Evolutionary conservation across 768 basidiomycete species (phyloP), one percentile per base, ranked within the genome.

Genomic region (Mycena rebaudengoi): DNA sequence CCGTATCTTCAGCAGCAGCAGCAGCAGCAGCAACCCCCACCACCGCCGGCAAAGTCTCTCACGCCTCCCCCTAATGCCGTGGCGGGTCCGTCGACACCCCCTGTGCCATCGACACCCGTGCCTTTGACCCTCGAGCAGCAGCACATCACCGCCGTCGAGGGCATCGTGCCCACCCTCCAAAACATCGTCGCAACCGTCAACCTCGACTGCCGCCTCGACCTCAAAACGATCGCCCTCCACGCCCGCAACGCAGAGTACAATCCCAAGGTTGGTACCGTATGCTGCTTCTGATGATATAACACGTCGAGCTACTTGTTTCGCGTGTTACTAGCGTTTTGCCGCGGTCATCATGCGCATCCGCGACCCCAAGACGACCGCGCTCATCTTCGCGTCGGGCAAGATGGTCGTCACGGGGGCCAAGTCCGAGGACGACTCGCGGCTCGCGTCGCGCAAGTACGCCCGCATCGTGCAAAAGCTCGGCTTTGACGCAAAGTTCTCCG

Each of bases 321-420:
- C 79, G 72, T 79, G 65, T 75, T 72, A 80, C 55, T 82, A 99
- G 97, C 97, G 97, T 91, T 99, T 99, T 83, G 97, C 98, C 71
- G 97, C 97, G 62, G 97, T 99, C 70, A 99, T 99, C 81, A 99
- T 99, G 97, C 94, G 97, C 79, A 99, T 99, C 75, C 95, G 98
- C 69, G 97, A 99, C 70, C 97, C 97, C 50, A 99, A 99, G 85
- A 99, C 97, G 63, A 99, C 97, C 53, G 98, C 98, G 25, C 89
- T 99, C 70, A 99, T 99, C 79, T 99, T 99, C 78, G 98, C 98
- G 33, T 97, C 95, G 60, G 98, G 97, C 74, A 99, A 99, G 87
- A 99, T 99, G 94, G 97, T 99, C 76, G 97, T 99, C 60, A 99
- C 97, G 39, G 97, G 97, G 76, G 97, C 97, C 51, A 99, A 99